A percentile compares a stretch with the other conserved stretches of the same genome.
These are phyloP conservation scores for Tephrocybe rancida DNA, from an alignment of 768 basidiomycete genomes.

Conservation along the genomic window DNA sequence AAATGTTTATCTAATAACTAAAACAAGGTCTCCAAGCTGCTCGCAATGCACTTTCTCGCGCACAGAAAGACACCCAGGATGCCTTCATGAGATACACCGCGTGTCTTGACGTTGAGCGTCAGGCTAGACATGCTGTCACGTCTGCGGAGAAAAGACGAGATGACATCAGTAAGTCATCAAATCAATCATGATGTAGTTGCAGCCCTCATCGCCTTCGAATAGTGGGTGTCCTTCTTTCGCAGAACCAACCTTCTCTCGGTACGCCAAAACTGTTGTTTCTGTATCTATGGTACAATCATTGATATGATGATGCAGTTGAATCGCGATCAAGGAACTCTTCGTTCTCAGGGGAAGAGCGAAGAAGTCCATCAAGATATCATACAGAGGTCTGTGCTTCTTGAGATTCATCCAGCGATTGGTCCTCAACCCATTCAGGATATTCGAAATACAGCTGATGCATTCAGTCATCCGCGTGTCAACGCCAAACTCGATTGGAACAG, in stretches of 20 bases:
- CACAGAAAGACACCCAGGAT: conserved; percentile 74
- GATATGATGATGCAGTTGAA: conserved; percentile 29
- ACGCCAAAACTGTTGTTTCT: conserved; percentile 12
- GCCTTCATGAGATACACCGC: conserved; percentile 70
- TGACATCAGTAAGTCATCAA: conserved; percentile 49
- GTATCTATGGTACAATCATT: conserved; percentile 19
- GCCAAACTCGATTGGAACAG: conserved; percentile 51
- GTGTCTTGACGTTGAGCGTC: conserved; percentile 67
- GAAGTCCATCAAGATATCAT: conserved; percentile 47
- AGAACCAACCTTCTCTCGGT: conserved; percentile 44
- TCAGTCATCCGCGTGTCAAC: conserved; percentile 40
- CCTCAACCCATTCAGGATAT: conserved; percentile 29
- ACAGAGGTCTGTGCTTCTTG: conserved; percentile 34
- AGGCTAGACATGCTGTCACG: conserved; percentile 63
- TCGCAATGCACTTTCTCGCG: conserved; percentile 59
- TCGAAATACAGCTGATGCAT: conserved; percentile 41
- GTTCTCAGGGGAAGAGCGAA: conserved; percentile 49
- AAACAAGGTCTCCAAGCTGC: conserved; percentile 66
- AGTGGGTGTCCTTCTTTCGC: conserved; percentile 51
- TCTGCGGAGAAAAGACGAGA: conserved; percentile 73
- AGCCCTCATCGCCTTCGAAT: conserved; percentile 18
- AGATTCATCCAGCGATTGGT: background rate
- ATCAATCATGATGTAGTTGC: conserved; percentile 11
- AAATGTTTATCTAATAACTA: conserved; percentile 31
- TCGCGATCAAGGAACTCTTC: conserved; percentile 55